These are phyloP conservation scores for Lindgomyces ingoldianus DNA, from an alignment of 495 filamentous ascomycete genomes.

Conservation along the genomic window DNA sequence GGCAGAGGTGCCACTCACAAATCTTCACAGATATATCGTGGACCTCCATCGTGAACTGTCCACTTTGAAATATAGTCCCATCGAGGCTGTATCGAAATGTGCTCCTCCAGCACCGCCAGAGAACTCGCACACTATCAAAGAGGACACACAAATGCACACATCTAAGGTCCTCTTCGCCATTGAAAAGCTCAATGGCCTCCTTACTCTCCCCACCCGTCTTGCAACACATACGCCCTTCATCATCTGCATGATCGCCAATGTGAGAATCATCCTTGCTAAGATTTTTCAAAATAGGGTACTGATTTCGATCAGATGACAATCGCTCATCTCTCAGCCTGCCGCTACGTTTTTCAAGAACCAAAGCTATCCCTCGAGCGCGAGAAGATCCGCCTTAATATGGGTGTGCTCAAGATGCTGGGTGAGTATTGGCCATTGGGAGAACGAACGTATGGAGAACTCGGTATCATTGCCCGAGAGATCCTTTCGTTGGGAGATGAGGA, in stretches of 20 bases:
- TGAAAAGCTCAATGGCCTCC: slow-evolving; percentile 26
- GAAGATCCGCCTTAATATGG: slow-evolving; percentile 32
- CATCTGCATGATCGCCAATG: slow-evolving; percentile 32
- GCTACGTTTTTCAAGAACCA: slow-evolving; percentile 26
- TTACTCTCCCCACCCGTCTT: slow-evolving; percentile 27
- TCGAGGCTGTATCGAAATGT: slow-evolving; percentile 32
- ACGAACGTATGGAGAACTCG: slow-evolving; percentile 17
- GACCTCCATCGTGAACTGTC: slow-evolving; percentile 33
- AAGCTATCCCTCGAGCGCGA: slow-evolving; percentile 24
- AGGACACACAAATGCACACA: slow-evolving; percentile 29
- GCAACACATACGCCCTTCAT: slow-evolving; percentile 32
- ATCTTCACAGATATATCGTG: slow-evolving; percentile 18
- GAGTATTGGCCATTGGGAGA: slow-evolving; percentile 23
- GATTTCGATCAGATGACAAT: slow-evolving; percentile 28
- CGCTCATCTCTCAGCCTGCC: slow-evolving; percentile 34
- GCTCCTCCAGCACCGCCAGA: slow-evolving; percentile 32
- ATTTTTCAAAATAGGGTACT: neutral
- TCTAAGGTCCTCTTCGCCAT: slow-evolving; percentile 28
- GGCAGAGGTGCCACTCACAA: neutral
- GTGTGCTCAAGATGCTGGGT: slow-evolving; percentile 28
- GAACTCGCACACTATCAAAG: slow-evolving; percentile 8
- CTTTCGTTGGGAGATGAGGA: slow-evolving; percentile 19
- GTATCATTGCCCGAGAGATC: slow-evolving; percentile 23
- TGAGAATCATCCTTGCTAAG: neutral
- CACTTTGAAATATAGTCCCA: slow-evolving; percentile 14